A percentile compares a stretch with the other conserved stretches of the same genome.
Conservation (phyloP, 2,329 filamentous ascomycete species). For the Ploettnerulaceae sp. region DNA sequence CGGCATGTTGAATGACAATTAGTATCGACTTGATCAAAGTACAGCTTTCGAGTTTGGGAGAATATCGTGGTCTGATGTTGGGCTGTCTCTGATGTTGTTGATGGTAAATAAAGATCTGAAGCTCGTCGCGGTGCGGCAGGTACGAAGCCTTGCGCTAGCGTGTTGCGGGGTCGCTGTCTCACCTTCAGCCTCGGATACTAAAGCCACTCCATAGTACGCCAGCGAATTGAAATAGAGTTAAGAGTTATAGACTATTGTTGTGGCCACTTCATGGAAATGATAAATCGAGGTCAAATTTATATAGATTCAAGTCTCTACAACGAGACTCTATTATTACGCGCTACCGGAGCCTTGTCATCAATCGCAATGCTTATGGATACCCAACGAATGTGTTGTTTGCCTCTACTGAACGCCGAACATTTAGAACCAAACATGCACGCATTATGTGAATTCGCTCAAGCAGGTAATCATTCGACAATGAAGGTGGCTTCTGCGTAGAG, state of each 20-base stretch:
- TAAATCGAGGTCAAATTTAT: constrained; percentile 3
- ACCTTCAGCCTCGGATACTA: neutral
- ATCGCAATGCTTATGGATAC: constrained; percentile 13
- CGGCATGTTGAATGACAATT: neutral
- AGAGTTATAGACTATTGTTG: neutral
- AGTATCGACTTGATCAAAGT: neutral
- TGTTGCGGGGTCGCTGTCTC: neutral
- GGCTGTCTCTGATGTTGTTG: too few relatives aligned
- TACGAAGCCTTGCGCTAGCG: neutral
- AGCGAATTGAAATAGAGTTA: neutral
- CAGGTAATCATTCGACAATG: constrained; percentile 57
- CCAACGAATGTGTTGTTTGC: constrained; percentile 29
- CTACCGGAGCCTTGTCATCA: constrained; percentile 6
- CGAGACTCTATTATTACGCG: constrained; percentile 15
- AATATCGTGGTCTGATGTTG: neutral
- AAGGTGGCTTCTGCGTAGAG: constrained; percentile 94
- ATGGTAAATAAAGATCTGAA: neutral
- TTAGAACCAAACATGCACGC: constrained; percentile 15
- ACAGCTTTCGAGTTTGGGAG: too few relatives aligned
- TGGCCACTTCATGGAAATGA: neutral
- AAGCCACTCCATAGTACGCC: neutral
- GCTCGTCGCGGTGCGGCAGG: neutral
- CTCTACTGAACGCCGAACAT: constrained; percentile 28
- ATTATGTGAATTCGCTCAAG: neutral
- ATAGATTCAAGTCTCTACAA: constrained; percentile 9